Conservation (phyloP, 352 stramenopile species). For the Pythium diclinum region DNA sequence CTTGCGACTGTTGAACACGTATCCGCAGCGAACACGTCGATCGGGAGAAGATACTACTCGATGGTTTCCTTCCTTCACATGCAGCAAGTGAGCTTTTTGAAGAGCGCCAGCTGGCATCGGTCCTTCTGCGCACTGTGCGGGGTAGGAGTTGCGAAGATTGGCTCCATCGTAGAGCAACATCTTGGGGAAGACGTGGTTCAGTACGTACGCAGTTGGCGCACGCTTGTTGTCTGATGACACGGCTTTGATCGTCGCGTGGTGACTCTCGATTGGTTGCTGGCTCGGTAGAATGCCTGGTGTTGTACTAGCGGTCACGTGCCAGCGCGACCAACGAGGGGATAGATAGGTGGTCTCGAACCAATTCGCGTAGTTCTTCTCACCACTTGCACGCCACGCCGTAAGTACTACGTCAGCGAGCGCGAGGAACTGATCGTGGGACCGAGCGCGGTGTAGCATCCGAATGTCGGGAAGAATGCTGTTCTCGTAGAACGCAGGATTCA, state of each 20-base stretch:
- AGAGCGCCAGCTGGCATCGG: neutral
- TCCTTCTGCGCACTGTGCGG: neutral
- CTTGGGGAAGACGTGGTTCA: slow-evolving; percentile 2
- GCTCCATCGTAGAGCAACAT: neutral
- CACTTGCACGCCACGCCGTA: neutral
- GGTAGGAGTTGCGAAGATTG: neutral
- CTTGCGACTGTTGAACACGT: slow-evolving; percentile 6
- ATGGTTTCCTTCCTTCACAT: neutral
- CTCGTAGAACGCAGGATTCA: neutral
- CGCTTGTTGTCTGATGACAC: slow-evolving; percentile 7
- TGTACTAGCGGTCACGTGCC: neutral
- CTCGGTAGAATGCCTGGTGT: slow-evolving; percentile 1
- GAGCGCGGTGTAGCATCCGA: neutral
- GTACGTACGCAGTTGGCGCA: neutral
- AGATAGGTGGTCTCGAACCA: slow-evolving; percentile 7
- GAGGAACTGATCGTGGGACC: slow-evolving; percentile 7
- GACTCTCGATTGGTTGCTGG: slow-evolving; percentile 7
- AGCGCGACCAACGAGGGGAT: neutral
- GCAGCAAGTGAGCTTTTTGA: neutral
- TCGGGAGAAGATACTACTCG: neutral
- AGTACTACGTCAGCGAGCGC: neutral
- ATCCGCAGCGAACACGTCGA: neutral
- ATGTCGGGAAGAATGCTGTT: neutral
- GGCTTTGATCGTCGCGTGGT: slow-evolving; percentile 5
- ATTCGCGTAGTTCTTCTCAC: neutral